Evolutionary conservation across 257 asterid species (phyloP).

Genomic region (Jasminum sambac): DNA sequence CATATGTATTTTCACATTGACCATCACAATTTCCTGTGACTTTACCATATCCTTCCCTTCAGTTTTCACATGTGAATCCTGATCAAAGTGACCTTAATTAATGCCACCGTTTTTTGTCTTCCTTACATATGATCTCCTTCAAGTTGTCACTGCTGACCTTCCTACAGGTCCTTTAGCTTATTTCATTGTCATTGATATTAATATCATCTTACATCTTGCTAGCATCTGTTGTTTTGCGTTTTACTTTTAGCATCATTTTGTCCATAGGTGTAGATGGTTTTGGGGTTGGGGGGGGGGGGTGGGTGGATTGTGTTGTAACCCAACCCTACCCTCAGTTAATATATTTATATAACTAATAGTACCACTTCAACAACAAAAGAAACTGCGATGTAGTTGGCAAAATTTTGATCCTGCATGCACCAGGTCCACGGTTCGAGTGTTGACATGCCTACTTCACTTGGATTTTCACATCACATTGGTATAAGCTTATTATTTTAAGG

Average conservation of each 20-base stretch:
- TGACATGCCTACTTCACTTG: no score
- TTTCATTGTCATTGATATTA: not conserved
- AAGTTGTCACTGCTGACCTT: not conserved
- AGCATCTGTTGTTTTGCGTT: not conserved
- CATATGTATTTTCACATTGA: not conserved
- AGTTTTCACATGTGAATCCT: not conserved
- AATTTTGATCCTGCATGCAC: no score
- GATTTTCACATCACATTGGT: no score
- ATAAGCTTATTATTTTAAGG: no score
- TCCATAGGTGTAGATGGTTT: no score
- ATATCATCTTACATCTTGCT: conserved; percentile 12
- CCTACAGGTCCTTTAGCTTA: not conserved
- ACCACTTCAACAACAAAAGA: no score
- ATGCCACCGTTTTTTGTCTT: not conserved
- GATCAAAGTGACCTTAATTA: conserved; percentile 2
- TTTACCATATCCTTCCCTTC: not conserved
- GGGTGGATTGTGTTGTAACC: no score
- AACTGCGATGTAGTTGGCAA: no score
- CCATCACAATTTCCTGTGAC: conserved; percentile 8
- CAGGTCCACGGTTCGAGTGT: no score
- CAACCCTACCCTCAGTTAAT: no score
- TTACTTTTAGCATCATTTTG: not conserved
- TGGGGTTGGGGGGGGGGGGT: no score
- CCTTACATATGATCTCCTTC: not conserved
- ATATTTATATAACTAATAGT: no score